Evolutionary conservation across 169 alveolate genomes (phyloP).

Genomic region (Cryptosporidium andersoni): DNA sequence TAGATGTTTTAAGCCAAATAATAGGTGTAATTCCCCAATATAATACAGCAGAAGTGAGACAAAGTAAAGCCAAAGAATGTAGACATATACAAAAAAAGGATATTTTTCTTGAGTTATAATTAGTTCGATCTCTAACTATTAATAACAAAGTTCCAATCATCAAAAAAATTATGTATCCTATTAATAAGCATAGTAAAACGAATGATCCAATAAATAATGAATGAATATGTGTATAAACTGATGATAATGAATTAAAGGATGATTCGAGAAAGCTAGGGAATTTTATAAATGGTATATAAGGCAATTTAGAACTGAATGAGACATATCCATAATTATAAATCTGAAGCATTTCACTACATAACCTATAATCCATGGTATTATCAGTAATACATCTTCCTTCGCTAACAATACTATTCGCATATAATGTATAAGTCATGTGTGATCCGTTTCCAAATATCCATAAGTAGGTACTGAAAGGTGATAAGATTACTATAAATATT

Average conservation of each 20-base stretch:
- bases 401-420: neutral
- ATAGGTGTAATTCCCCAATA: slow-evolving; percentile 32
- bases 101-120: slow-evolving; percentile 18
- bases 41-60: slow-evolving; percentile 12
- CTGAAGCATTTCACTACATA: slow-evolving; percentile 22
- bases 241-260: neutral
- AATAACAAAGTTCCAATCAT: slow-evolving; percentile 15
- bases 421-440: slow-evolving; percentile 9
- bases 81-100: slow-evolving; percentile 12
- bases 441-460: slow-evolving; percentile 52
- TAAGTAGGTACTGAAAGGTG: slow-evolving; percentile 2
- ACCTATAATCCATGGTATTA: slow-evolving; percentile 1
- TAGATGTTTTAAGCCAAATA: slow-evolving; percentile 11
- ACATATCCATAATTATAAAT: neutral
- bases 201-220: neutral
- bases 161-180: slow-evolving; percentile 15
- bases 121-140: slow-evolving; percentile 14
- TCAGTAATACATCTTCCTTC: slow-evolving; percentile 30
- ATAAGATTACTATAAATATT: neutral
- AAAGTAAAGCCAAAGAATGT: neutral
- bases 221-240: neutral
- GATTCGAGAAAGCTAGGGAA: neutral
- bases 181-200: slow-evolving; percentile 10
- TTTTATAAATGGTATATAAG: too few relatives aligned
- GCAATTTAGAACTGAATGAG: too few relatives aligned